Evolutionary conservation across 495 filamentous ascomycete species (phyloP), one percentile per base, ranked within the genome.

Genomic region (Hypoxylon lenormandii): DNA sequence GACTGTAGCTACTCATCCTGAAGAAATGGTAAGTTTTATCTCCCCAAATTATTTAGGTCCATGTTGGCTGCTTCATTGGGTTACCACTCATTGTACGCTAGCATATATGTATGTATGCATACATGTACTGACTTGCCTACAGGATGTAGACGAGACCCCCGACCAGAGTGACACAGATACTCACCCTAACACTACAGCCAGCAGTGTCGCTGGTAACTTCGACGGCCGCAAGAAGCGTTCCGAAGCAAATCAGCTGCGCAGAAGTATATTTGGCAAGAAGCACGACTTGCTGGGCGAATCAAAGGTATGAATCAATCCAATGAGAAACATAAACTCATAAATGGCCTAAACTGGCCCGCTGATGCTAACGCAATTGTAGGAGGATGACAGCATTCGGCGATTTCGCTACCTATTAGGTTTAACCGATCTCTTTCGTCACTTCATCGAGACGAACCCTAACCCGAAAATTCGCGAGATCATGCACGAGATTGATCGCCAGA

Each of bases 361-460:
- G 55, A 80, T 55, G 23, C 49, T 49, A 15, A 54, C 50, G 19
- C 47, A 64, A 53, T 28, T 74, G 56, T 72, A 96, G 92, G 94
- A 97, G 79, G 92, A 97, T 82, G 96, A 99, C 72, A 94, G 93
- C 0, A 92, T 97, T 74, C 88, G 95, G 69, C 85, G 96, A 75
- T 98, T 98, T 76, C 91, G 93, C 50, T 98, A 99, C 74, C 89
- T 99, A 1, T 86, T 99, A 5, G 96, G 96, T 22, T 82, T 98
- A 49, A 99, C 96, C 46, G 96, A 99, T 74, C 86, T 99, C 18
- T 99, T 99, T 83, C 91, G 96, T 64, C 96, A 99, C 79, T 99
- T 99, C 79, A 99, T 99, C 81, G 93, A 97, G 74, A 90, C 93
- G 16, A 99, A 96, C 74, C 95, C 93, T 1, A 92, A 97, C 69